Conservation (phyloP, 257 asterid genomes). For the Fraxinus excelsior region DNA sequence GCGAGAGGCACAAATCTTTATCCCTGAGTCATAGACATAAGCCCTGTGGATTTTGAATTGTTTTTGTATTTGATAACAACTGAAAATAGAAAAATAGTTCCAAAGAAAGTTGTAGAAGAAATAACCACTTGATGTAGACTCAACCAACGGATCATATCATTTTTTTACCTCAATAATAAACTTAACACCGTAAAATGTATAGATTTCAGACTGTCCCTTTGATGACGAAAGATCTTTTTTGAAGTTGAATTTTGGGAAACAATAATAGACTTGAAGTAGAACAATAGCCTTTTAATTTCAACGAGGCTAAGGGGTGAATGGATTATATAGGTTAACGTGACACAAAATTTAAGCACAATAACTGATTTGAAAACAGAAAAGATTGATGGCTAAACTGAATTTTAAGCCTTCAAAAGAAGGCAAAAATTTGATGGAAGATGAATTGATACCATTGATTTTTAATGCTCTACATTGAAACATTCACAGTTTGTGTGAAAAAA, state of each 20-base stretch:
- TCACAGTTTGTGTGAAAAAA: too few relatives aligned
- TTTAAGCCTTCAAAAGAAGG: constrained; percentile 2
- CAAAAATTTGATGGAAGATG: constrained; percentile 5
- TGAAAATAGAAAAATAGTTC: not conserved
- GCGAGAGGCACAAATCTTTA: not conserved
- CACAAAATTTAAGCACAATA: not conserved
- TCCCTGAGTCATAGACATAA: not conserved
- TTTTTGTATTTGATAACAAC: not conserved
- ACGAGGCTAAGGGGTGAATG: not conserved
- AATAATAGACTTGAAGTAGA: not conserved
- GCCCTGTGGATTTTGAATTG: not conserved
- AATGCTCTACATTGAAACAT: constrained; percentile 21
- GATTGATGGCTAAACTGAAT: not conserved
- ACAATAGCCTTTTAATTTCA: not conserved
- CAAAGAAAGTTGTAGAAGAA: not conserved
- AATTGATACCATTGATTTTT: not conserved
- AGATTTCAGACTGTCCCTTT: not conserved
- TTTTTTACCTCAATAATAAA: not conserved
- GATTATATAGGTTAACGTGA: constrained; percentile 2
- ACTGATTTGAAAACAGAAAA: constrained; percentile 13
- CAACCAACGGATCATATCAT: not conserved
- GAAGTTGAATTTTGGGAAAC: not conserved
- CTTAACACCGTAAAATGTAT: not conserved
- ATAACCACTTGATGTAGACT: not conserved
- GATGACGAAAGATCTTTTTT: not conserved